Percentiles rank a stretch among this genome's conserved stretches.
Evolutionary conservation across 2,329 filamentous ascomycete species (phyloP).

Genomic region (Xylariaceae sp.): DNA sequence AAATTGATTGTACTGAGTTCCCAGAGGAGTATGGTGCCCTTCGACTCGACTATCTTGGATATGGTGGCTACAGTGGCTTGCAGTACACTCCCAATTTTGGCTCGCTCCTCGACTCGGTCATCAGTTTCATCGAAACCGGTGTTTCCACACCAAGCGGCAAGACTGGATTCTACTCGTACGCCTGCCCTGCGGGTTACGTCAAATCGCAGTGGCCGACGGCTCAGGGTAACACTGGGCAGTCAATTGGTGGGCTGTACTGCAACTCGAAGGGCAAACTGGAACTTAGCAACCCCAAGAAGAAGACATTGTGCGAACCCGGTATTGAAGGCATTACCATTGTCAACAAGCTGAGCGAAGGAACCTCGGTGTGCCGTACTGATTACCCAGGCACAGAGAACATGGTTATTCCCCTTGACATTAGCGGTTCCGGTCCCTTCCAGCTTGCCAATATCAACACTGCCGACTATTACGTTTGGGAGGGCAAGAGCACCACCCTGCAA

Average conservation of each 20-base stretch:
- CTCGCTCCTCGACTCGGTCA: slow-evolving; percentile 42
- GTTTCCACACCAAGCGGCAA: slow-evolving; percentile 52
- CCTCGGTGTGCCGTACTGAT: slow-evolving; percentile 87
- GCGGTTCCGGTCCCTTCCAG: slow-evolving; percentile 53
- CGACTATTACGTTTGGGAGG: slow-evolving; percentile 75
- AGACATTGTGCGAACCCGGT: slow-evolving; percentile 72
- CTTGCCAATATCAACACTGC: slow-evolving; percentile 72
- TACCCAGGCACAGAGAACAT: slow-evolving; percentile 91
- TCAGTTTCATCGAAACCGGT: slow-evolving; percentile 63
- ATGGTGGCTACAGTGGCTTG: slow-evolving; percentile 76
- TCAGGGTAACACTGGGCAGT: slow-evolving; percentile 78
- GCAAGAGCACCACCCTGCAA: slow-evolving; percentile 76
- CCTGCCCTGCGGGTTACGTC: slow-evolving; percentile 85
- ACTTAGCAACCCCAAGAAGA: slow-evolving; percentile 58
- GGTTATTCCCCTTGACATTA: slow-evolving; percentile 69
- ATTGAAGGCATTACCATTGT: slow-evolving; percentile 65
- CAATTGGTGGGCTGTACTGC: slow-evolving; percentile 84
- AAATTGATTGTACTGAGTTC: slow-evolving; percentile 67
- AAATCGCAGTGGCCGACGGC: slow-evolving; percentile 83
- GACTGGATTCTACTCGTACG: slow-evolving; percentile 81
- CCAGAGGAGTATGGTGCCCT: slow-evolving; percentile 79
- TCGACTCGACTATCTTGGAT: slow-evolving; percentile 61
- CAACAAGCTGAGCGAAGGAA: slow-evolving; percentile 66
- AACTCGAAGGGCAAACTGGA: slow-evolving; percentile 67
- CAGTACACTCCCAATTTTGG: slow-evolving; percentile 58